These are phyloP conservation scores for Pichia sporocuriosa DNA, from an alignment of 805 yeast species.

Conservation along the genomic window DNA sequence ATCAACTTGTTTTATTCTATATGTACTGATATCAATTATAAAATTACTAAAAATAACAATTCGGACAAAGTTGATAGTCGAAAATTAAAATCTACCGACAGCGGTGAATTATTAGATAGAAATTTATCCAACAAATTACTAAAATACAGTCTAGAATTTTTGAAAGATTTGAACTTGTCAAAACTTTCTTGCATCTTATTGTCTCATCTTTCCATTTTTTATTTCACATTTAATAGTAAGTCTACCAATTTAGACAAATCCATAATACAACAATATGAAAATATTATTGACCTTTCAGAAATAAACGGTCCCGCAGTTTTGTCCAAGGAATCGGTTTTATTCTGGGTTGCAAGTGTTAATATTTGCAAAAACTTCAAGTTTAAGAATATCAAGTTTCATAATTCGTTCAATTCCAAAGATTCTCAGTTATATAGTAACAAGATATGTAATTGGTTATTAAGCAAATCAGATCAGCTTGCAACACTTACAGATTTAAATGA, in stretches of 20 bases:
- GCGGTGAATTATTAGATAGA: too few species aligned
- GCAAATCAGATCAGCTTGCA: slow-evolving; percentile 6
- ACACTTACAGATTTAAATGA: not conserved
- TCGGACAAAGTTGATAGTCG: too few species aligned
- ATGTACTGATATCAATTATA: too few species aligned
- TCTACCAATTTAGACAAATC: slow-evolving; percentile 30
- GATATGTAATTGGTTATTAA: slow-evolving; percentile 41
- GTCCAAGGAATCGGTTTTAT: slow-evolving; percentile 39
- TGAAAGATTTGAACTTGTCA: slow-evolving; percentile 28
- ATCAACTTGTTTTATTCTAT: not conserved
- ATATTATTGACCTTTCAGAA: slow-evolving; percentile 46
- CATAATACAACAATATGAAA: slow-evolving; percentile 40
- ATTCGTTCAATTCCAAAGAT: slow-evolving; percentile 7
- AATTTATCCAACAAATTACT: slow-evolving; percentile 2
- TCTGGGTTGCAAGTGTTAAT: slow-evolving; percentile 45
- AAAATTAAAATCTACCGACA: too few species aligned
- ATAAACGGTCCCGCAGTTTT: slow-evolving; percentile 53
- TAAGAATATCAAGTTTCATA: slow-evolving; percentile 23
- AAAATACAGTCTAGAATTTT: slow-evolving; percentile 28
- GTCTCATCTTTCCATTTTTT: slow-evolving; percentile 9
- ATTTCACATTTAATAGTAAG: not conserved
- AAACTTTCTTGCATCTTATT: slow-evolving; percentile 31
- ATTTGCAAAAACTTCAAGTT: slow-evolving; percentile 32
- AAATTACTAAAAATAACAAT: too few species aligned
- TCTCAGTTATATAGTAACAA: slow-evolving; percentile 20